phyloP scores from a whole-genome alignment of 1,284 basidiomycete species.

The Tylopilus sp. region DNA sequence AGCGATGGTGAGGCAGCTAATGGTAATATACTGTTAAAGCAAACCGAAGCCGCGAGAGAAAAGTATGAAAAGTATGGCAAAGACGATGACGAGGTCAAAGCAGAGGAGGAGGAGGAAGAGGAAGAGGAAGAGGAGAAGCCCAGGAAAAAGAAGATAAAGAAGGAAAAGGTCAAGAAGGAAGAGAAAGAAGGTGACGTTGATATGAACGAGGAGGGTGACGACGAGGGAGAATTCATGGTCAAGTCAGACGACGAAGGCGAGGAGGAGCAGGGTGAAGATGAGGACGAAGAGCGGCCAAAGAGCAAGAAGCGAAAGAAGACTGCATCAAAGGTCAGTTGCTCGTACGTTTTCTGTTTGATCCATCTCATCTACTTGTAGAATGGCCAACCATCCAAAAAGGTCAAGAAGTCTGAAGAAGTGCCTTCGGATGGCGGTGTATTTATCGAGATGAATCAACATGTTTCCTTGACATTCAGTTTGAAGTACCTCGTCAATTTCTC shows the following conservation, averaged over 20 bases:
- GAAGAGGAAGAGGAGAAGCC: constrained; percentile 39
- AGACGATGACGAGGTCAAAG: constrained; percentile 44
- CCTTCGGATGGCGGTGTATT: constrained; percentile 55
- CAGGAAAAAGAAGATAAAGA: constrained; percentile 44
- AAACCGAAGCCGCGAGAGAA: constrained; percentile 45
- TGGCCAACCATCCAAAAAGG: constrained; percentile 48
- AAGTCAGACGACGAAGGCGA: constrained; percentile 51
- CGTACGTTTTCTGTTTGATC: not conserved
- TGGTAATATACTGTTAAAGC: constrained; percentile 85
- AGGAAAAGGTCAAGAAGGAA: constrained; percentile 45
- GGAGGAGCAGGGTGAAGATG: constrained; percentile 58
- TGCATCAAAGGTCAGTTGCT: constrained; percentile 45
- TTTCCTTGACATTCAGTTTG: constrained; percentile 92
- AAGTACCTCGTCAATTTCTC: constrained; percentile 98
- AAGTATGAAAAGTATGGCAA: constrained; percentile 46
- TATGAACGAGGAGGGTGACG: constrained; percentile 40
- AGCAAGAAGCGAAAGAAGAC: constrained; percentile 65
- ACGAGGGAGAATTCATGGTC: constrained; percentile 41
- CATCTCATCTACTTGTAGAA: constrained; percentile 37
- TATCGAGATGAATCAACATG: constrained; percentile 84
- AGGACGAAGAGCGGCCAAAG: constrained; percentile 39
- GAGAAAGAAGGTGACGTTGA: constrained; percentile 42
- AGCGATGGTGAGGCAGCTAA: constrained; percentile 95
- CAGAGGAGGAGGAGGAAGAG: constrained; percentile 38
- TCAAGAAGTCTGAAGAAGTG: constrained; percentile 49